Evolutionary conservation across 2,329 filamentous ascomycete genomes (phyloP), one percentile per base, ranked within the genome.

Genomic region (Talaromyces sp.): DNA sequence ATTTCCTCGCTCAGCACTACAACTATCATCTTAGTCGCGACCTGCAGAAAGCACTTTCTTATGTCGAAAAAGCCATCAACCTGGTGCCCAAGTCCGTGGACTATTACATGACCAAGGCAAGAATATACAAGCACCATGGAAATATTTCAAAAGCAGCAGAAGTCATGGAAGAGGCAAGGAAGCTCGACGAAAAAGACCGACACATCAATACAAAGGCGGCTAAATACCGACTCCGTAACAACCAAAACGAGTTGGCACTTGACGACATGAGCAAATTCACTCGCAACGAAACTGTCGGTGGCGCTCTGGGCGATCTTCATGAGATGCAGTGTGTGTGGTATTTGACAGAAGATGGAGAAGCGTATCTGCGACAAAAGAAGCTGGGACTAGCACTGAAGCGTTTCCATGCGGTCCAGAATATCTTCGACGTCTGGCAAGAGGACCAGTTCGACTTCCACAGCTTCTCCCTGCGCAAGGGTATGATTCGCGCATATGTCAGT

Each of bases 251-350:
- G 57, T 87, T 87, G 68, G 93, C 91, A 0, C 80, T 98, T 58
- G 86, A 91, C 69, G 96, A 92, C 0, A 92, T 98, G 82, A 91
- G 92, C 65, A 85, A 97, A 66, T 99, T 99, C 77, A 99, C 96
- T 0, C 85, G 93, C 59, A 93, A 93, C 58, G 95, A 99, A 71
- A 90, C 92, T 4, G 84, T 89, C 13, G 92, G 92, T 6, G 95
- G 95, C 1, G 91, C 96, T 4, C 80, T 99, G 47, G 90, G 89
- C 55, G 95, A 99, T 75, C 85, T 99, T 39, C 84, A 96, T 66
- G 95, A 99, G 69, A 99, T 99, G 95, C 95, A 99, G 78, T 97
- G 93, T 73, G 86, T 98, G 68, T 99, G 95, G 96, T 99, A 88
- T 74, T 80, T 99, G 70, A 95, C 91, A 5, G 95, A 99, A 77